Evolutionary conservation across 2,329 filamentous ascomycete species (phyloP).

Genomic region (Paraconiothyrium brasiliense): DNA sequence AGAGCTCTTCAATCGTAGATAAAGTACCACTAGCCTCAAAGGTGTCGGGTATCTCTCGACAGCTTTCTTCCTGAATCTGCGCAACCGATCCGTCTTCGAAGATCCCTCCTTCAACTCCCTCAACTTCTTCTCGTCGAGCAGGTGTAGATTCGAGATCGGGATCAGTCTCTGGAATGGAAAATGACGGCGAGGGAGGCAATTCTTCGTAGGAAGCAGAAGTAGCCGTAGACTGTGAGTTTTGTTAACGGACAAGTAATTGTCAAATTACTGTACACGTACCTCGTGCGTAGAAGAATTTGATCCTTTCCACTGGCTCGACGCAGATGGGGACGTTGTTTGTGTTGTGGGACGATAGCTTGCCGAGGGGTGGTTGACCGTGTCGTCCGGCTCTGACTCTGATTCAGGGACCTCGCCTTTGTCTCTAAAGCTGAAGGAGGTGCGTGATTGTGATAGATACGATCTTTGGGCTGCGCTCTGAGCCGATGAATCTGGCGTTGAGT

Average conservation of each 20-base stretch:
- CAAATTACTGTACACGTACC: slow-evolving; percentile 13
- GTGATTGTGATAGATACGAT: slow-evolving; percentile 22
- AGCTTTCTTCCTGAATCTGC: neutral
- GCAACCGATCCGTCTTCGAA: slow-evolving; percentile 20
- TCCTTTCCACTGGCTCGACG: slow-evolving; percentile 8
- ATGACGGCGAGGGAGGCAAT: slow-evolving; percentile 26
- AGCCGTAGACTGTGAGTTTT: slow-evolving; percentile 23
- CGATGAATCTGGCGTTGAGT: neutral
- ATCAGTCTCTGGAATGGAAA: slow-evolving; percentile 41
- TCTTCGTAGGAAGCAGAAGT: slow-evolving; percentile 21
- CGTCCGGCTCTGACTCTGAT: slow-evolving; percentile 34
- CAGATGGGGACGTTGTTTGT: slow-evolving; percentile 25
- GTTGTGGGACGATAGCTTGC: slow-evolving; percentile 36
- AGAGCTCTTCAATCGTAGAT: neutral
- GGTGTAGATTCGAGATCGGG: slow-evolving; percentile 21
- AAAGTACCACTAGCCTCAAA: slow-evolving; percentile 11
- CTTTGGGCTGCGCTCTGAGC: slow-evolving; percentile 9
- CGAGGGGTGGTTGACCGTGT: slow-evolving; percentile 2
- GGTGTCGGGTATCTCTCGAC: slow-evolving; percentile 18
- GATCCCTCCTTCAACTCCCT: slow-evolving; percentile 21
- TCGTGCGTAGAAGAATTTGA: slow-evolving; percentile 19
- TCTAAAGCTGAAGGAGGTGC: neutral
- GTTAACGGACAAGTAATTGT: slow-evolving; percentile 18
- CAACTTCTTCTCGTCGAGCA: slow-evolving; percentile 10
- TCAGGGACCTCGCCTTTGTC: slow-evolving; percentile 32